Base-by-base conservation (phyloP, 345 rosid genomes). In the Pistacia atlantica region DNA sequence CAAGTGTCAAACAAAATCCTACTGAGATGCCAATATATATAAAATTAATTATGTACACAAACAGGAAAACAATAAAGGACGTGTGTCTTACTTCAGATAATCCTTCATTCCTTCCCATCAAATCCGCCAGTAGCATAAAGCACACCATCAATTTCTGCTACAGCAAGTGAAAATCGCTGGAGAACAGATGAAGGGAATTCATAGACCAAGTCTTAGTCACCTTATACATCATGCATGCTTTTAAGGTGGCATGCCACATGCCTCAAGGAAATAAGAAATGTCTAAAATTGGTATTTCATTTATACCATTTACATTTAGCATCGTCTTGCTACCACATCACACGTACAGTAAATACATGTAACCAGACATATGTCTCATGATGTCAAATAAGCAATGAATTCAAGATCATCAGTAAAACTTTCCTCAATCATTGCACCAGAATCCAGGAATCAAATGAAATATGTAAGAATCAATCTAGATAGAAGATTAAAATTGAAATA, bases 81-180 rank as follows among this genome's bases (percentile, higher is more conserved):
- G 31, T 54, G 18, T 37, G 80, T 74, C 93, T 86, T 85, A 90
- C 97, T 80, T 85, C 25, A 92, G 73, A 82, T 90, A 90, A 37
- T 71, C 78, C 0, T 18, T 72, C n/a, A n/a, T n/a, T n/a, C n/a
- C n/a, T n/a, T n/a, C n/a, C n/a, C n/a, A n/a, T n/a, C n/a, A n/a
- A n/a, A n/a, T n/a, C n/a, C n/a, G n/a, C 98, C 98, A 3, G 83
- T 89, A 46, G 91, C 97, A 83, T 93, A 90, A 22, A 93, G 79
- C 37, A 79, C 80, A 66, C 97, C 90, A 62, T 87, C 85, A 66
- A 85, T 86, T 70, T 90, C 93, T 65, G 75, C 85, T 4, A 94
- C 90, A 51, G 97, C 97, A 82, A 85, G 89, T 46, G 92, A 88
- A 81, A 89, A 89, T 73, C 98, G 84, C 98, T 93, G 86, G 70